phyloP scores from a whole-genome alignment of 2,329 filamentous ascomycete genomes.

The Hypoxylon rubiginosum region DNA sequence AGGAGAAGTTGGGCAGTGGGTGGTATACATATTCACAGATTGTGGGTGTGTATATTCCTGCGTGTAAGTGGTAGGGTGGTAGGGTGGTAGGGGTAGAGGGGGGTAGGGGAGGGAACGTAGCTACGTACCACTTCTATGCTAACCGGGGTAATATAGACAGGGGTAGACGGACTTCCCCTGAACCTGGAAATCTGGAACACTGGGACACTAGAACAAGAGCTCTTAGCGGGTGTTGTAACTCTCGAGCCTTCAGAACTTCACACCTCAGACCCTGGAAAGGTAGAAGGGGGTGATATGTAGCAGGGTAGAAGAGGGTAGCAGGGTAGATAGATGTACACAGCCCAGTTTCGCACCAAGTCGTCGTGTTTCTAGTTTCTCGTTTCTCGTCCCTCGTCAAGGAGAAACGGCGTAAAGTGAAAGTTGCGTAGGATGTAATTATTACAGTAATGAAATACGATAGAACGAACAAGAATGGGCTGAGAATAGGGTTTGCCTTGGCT shows the following conservation, averaged over 20 bases:
- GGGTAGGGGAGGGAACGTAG: conserved; percentile 22
- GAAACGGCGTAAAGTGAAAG: conserved; percentile 27
- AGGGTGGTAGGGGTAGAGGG: conserved; percentile 7
- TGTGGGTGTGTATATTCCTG: conserved; percentile 12
- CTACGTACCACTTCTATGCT: conserved; percentile 32
- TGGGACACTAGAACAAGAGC: conserved; percentile 27
- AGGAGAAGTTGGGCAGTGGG: conserved; percentile 42
- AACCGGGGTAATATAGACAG: conserved; percentile 5
- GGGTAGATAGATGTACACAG: conserved; percentile 12
- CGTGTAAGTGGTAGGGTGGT: conserved; percentile 34
- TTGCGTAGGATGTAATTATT: conserved; percentile 32
- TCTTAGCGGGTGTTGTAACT: conserved; percentile 45
- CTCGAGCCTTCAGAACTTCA: conserved; percentile 34
- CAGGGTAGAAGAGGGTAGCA: no score
- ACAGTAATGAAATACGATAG: conserved; percentile 37
- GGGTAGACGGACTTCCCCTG: conserved; percentile 31
- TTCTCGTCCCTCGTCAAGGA: conserved; percentile 22
- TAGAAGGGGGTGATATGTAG: conserved; percentile 11
- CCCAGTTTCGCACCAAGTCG: conserved; percentile 1
- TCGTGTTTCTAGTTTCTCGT: no score
- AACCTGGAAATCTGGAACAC: conserved; percentile 41
- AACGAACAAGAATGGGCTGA: conserved; percentile 15
- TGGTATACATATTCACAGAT: conserved; percentile 37
- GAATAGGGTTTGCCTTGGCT: conserved; percentile 18
- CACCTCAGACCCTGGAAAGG: conserved; percentile 26